These are phyloP conservation scores for Rhodotorula glutinis DNA, from an alignment of 1,284 basidiomycete genomes.

Conservation along the genomic window DNA sequence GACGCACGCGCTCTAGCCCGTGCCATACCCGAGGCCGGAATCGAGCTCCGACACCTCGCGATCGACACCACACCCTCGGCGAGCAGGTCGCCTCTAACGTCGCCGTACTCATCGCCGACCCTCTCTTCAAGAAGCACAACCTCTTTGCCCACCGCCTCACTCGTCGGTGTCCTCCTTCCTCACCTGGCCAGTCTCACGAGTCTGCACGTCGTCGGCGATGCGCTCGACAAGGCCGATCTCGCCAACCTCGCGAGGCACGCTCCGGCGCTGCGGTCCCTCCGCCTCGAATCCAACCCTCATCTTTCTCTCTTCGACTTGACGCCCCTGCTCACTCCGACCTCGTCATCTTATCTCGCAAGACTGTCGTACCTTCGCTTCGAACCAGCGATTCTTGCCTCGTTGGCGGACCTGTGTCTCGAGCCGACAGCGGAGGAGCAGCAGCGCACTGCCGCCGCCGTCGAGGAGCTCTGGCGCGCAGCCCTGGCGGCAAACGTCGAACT, in stretches of 20 bases:
- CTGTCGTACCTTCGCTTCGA: too few species aligned
- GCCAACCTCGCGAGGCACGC: background rate
- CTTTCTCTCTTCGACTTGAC: too few species aligned
- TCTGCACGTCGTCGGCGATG: background rate
- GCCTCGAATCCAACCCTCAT: background rate
- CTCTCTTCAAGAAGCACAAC: too few species aligned
- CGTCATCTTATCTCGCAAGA: too few species aligned
- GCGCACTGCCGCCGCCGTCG: background rate
- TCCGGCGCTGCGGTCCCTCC: background rate
- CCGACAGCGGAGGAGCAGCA: background rate
- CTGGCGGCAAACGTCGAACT: background rate
- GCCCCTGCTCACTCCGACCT: too few species aligned
- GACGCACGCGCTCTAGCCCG: background rate
- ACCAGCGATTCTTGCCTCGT: too few species aligned
- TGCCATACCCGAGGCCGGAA: too few species aligned
- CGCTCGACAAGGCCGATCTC: background rate
- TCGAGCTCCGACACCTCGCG: too few species aligned
- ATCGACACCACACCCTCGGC: too few species aligned
- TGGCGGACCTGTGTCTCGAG: too few species aligned
- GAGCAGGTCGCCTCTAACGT: background rate
- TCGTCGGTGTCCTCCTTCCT: background rate
- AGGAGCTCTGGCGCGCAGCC: conserved; percentile 9
- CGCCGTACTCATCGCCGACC: too few species aligned
- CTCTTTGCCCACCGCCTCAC: too few species aligned
- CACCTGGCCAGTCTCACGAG: background rate